phyloP scores from a whole-genome alignment of 2,329 filamentous ascomycete species.

The Colletotrichum sp. region DNA sequence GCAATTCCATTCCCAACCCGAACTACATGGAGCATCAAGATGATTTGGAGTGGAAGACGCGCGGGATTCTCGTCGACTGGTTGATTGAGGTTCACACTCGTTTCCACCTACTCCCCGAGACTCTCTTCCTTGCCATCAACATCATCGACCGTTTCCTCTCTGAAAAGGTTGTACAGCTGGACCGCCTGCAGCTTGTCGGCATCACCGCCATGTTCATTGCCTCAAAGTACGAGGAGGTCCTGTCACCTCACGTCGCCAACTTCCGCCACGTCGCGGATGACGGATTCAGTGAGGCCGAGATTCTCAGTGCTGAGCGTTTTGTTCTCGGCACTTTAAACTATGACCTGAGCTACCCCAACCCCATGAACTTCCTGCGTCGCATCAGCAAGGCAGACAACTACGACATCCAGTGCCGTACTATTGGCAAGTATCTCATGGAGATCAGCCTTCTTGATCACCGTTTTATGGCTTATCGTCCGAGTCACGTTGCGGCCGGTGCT shows the following conservation, averaged over 20 bases:
- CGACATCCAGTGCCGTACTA: slow-evolving; percentile 94
- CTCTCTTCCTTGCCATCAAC: slow-evolving; percentile 95
- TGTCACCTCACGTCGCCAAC: slow-evolving; percentile 95
- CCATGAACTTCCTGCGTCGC: slow-evolving; percentile 98
- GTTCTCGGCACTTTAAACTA: slow-evolving; percentile 91
- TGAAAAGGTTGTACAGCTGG: slow-evolving; percentile 91
- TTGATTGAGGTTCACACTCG: slow-evolving; percentile 97
- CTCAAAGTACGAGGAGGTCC: slow-evolving; percentile 97
- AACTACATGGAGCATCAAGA: slow-evolving; percentile 95
- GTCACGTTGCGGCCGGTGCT: slow-evolving; percentile 86
- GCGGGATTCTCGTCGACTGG: slow-evolving; percentile 97
- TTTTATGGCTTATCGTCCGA: slow-evolving; percentile 88
- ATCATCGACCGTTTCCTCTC: slow-evolving; percentile 98
- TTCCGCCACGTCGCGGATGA: slow-evolving; percentile 97
- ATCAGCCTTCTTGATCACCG: slow-evolving; percentile 95
- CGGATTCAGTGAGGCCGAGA: slow-evolving; percentile 93
- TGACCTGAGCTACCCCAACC: slow-evolving; percentile 97
- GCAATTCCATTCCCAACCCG: slow-evolving; percentile 80
- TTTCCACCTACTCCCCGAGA: slow-evolving; percentile 94
- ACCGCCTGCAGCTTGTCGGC: slow-evolving; percentile 94
- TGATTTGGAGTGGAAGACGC: slow-evolving; percentile 98
- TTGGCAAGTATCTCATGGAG: slow-evolving; percentile 97
- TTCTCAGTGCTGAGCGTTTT: slow-evolving; percentile 95
- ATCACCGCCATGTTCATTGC: slow-evolving; percentile 99
- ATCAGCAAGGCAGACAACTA: slow-evolving; percentile 99